Percentiles rank a stretch among this genome's conserved stretches.
These are phyloP conservation scores for Melampsora abietis-canadensis DNA, from an alignment of 1,284 basidiomycete genomes.

Conservation along the genomic window DNA sequence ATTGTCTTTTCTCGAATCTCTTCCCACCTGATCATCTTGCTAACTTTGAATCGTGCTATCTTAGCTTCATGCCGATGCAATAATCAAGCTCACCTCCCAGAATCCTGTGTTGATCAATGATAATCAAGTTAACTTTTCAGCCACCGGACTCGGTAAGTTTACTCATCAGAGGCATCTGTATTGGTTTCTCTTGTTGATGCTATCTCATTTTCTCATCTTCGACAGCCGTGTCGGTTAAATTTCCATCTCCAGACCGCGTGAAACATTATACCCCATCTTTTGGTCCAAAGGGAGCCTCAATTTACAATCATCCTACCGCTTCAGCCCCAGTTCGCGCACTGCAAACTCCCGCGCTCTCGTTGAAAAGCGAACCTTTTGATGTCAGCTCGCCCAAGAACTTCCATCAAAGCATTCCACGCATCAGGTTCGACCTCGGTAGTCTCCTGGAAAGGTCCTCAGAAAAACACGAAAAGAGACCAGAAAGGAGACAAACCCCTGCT, in stretches of 20 bases:
- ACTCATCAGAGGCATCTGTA: not conserved
- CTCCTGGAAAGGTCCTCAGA: not conserved
- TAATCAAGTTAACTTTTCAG: conserved; percentile 30
- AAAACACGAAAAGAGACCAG: not conserved
- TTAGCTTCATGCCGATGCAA: conserved; percentile 17
- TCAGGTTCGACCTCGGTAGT: not conserved
- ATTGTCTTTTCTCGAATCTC: not conserved
- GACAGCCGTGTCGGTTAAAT: conserved; percentile 1
- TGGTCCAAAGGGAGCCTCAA: not conserved
- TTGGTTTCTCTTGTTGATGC: not conserved
- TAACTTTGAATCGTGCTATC: not conserved
- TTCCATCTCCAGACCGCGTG: not conserved
- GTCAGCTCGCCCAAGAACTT: not conserved
- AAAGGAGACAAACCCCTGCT: not conserved
- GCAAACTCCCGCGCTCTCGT: conserved; percentile 19
- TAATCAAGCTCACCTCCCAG: conserved; percentile 1
- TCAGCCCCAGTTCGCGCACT: conserved; percentile 5
- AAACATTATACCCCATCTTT: not conserved
- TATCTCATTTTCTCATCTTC: not conserved
- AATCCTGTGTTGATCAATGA: conserved; percentile 17
- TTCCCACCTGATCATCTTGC: not conserved
- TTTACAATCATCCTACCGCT: conserved; percentile 9
- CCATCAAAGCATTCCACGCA: not conserved
- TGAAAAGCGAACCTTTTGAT: conserved; percentile 35
- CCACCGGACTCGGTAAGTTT: conserved; percentile 30